phyloP scores from a whole-genome alignment of 495 filamentous ascomycete genomes.

The Cryomyces antarcticus region DNA sequence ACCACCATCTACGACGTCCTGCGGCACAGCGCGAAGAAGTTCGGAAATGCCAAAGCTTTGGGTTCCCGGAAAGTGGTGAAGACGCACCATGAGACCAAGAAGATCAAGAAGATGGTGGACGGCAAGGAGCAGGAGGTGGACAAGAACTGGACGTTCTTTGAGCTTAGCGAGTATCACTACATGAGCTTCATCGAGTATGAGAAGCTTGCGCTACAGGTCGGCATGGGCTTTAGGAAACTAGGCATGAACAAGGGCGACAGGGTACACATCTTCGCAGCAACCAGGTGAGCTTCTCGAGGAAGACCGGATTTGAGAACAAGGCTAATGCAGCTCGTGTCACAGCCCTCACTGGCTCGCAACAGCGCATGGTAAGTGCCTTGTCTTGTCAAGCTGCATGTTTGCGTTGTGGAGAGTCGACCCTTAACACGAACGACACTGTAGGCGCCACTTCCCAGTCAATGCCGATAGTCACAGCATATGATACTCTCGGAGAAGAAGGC shows the following conservation, averaged over 20 bases:
- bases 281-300: constrained; percentile 14
- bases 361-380: constrained; percentile 14
- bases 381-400: neutral
- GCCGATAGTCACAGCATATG: constrained; percentile 91
- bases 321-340: neutral
- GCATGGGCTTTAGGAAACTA: constrained; percentile 51
- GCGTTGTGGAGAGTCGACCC: neutral
- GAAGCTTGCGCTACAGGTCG: constrained; percentile 48
- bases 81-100: constrained; percentile 82
- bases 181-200: constrained; percentile 80
- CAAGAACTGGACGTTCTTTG: constrained; percentile 93
- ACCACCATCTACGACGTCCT: constrained; percentile 78
- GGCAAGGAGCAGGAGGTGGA: constrained; percentile 75
- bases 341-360: constrained; percentile 20
- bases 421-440: neutral
- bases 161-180: constrained; percentile 74
- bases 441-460: constrained; percentile 61
- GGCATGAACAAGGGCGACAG: constrained; percentile 53
- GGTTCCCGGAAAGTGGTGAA: constrained; percentile 64
- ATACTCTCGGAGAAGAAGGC: constrained; percentile 88
- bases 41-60: constrained; percentile 73
- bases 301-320: neutral
- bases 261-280: constrained; percentile 79
- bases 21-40: constrained; percentile 53
- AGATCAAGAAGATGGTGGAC: constrained; percentile 90